A percentile compares a stretch with the other conserved stretches of the same genome.
These are phyloP conservation scores for Botrytis sinoallii DNA, from an alignment of 2,329 filamentous ascomycete genomes.

Conservation along the genomic window DNA sequence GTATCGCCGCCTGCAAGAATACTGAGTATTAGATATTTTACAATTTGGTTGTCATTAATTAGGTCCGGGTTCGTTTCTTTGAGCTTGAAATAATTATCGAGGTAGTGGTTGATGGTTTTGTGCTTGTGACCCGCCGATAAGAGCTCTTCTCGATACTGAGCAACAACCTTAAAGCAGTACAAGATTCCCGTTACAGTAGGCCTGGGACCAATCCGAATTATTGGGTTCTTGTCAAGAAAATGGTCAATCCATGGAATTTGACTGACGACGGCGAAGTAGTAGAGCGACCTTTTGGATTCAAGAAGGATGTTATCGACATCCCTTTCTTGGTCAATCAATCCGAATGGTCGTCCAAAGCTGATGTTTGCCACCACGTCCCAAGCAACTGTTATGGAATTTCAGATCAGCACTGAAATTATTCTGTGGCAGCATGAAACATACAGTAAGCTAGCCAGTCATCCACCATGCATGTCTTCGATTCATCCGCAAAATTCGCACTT, in stretches of 20 bases:
- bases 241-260: constrained; percentile 12
- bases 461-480: not conserved
- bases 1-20: not conserved
- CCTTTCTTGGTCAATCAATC: constrained; percentile 5
- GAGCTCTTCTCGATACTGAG: not conserved
- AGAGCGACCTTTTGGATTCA: not conserved
- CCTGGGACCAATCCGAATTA: not conserved
- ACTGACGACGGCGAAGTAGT: constrained; percentile 1
- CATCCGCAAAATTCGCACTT: not conserved
- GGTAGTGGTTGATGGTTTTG: not conserved
- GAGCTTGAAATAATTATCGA: not conserved
- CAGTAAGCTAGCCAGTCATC: constrained; percentile 13
- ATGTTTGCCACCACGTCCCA: not conserved
- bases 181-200: not conserved
- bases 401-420: not conserved
- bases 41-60: not conserved
- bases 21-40: constrained; percentile 1
- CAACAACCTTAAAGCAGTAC: not conserved
- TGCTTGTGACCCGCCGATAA: not conserved
- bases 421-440: not conserved
- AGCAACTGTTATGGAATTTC: not conserved
- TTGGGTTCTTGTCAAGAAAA: constrained; percentile 1
- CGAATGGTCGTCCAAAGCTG: constrained; percentile 9
- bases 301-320: constrained; percentile 1
- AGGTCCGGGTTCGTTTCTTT: not conserved